These are phyloP conservation scores for Exophiala bonariae DNA, from an alignment of 2,329 filamentous ascomycete genomes.

Conservation along the genomic window DNA sequence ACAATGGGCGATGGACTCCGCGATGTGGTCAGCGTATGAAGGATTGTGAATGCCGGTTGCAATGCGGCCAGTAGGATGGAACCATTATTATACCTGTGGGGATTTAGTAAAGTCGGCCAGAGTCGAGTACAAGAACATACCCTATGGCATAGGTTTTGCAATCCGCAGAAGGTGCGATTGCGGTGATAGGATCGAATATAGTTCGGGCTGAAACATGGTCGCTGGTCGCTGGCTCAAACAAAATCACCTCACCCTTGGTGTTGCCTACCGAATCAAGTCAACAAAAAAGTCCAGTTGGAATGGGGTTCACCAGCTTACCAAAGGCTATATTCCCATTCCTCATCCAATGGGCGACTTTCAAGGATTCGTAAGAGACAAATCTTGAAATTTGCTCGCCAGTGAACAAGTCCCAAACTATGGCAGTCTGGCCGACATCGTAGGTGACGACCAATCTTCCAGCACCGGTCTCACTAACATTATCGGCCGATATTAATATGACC, in stretches of 20 bases:
- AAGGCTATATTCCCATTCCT: conserved; percentile 94
- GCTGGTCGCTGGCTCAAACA: conserved; percentile 90
- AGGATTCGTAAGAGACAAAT: conserved; percentile 87
- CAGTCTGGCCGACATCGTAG: conserved; percentile 86
- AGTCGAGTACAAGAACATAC: conserved; percentile 45
- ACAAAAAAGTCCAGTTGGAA: conserved; percentile 11
- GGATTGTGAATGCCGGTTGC: conserved; percentile 87
- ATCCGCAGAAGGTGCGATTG: conserved; percentile 83
- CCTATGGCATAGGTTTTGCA: conserved; percentile 96
- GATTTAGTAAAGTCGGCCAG: conserved; percentile 17
- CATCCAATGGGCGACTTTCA: conserved; percentile 91
- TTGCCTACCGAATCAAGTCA: conserved; percentile 64
- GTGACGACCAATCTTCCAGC: conserved; percentile 85
- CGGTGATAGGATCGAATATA: conserved; percentile 93
- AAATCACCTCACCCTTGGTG: conserved; percentile 84
- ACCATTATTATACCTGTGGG: conserved; percentile 82
- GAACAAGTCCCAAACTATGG: conserved; percentile 95
- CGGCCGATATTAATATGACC: conserved; percentile 79
- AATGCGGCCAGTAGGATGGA: conserved; percentile 87
- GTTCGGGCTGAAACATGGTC: conserved; percentile 91
- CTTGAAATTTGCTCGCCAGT: conserved; percentile 86
- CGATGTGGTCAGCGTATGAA: conserved; percentile 87
- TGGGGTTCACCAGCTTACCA: conserved; percentile 58
- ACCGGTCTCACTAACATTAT: conserved; percentile 85
- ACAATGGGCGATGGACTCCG: conserved; percentile 83